phyloP scores from a whole-genome alignment of 2,329 filamentous ascomycete genomes.

The Exophiala bonariae region DNA sequence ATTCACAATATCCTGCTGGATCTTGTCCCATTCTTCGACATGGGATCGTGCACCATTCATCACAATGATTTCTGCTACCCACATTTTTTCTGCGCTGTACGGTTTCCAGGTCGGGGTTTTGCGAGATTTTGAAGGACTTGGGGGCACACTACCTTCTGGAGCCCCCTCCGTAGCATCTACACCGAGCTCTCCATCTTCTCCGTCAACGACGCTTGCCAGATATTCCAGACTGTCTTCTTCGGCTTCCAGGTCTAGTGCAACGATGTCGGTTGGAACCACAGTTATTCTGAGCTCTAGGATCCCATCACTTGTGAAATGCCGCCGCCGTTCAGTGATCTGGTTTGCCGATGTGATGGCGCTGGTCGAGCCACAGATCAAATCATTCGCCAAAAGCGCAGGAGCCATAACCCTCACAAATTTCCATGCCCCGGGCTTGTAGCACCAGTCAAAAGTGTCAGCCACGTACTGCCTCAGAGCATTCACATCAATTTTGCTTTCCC shows the following conservation, averaged over 20 bases:
- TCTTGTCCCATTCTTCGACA: slow-evolving; percentile 64
- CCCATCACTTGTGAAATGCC: slow-evolving; percentile 72
- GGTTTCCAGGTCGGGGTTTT: slow-evolving; percentile 61
- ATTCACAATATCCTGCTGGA: slow-evolving; percentile 24
- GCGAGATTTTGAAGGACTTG: slow-evolving; percentile 44
- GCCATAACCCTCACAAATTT: slow-evolving; percentile 83
- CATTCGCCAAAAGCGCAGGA: slow-evolving; percentile 70
- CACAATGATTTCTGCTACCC: slow-evolving; percentile 67
- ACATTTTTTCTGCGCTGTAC: slow-evolving; percentile 62
- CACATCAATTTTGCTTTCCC: slow-evolving; percentile 58
- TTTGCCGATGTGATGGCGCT: slow-evolving; percentile 24
- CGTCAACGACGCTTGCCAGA: slow-evolving; percentile 33
- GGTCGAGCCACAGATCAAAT: slow-evolving; percentile 41
- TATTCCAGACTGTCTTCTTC: slow-evolving; percentile 65
- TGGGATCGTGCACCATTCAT: slow-evolving; percentile 65
- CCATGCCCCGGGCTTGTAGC: slow-evolving; percentile 71
- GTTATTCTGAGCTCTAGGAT: slow-evolving; percentile 76
- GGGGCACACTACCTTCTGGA: slow-evolving; percentile 35
- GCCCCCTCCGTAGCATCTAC: slow-evolving; percentile 24
- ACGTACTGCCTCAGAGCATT: slow-evolving; percentile 70
- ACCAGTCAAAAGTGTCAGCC: slow-evolving; percentile 83
- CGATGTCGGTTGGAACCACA: slow-evolving; percentile 73
- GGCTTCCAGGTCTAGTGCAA: slow-evolving; percentile 71
- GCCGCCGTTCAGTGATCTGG: slow-evolving; percentile 62
- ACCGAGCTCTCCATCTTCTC: slow-evolving; percentile 31